Percentiles rank a stretch among this genome's conserved stretches.
These are phyloP conservation scores for Diddensiella transvaalensis DNA, from an alignment of 805 yeast species.

Conservation along the genomic window DNA sequence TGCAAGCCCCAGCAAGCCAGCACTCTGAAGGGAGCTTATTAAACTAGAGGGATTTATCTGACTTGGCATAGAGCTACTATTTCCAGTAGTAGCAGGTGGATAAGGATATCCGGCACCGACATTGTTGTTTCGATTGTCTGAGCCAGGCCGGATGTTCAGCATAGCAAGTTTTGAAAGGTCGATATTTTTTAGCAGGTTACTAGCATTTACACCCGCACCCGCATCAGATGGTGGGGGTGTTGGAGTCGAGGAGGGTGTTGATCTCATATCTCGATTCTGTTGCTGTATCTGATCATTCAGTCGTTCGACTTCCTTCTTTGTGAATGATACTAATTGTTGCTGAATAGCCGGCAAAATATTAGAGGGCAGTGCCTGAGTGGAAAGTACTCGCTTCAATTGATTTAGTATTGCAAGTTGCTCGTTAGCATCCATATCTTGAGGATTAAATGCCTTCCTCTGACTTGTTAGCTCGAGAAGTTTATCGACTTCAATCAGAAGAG, in stretches of 20 bases:
- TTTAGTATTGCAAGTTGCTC: constrained; percentile 29
- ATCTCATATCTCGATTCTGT: background rate
- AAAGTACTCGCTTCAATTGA: constrained; percentile 29
- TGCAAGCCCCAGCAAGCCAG: constrained; percentile 31
- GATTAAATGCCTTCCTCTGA: constrained; percentile 24
- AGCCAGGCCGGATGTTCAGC: background rate
- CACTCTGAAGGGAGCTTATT: constrained; percentile 25
- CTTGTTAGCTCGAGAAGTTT: constrained; percentile 24
- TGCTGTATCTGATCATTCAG: constrained; percentile 14
- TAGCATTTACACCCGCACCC: background rate
- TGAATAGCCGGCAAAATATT: constrained; percentile 28
- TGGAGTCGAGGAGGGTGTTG: background rate
- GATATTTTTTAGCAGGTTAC: background rate
- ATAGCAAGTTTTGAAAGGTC: constrained; percentile 11
- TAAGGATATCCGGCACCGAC: background rate
- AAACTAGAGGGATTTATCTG: constrained; percentile 12
- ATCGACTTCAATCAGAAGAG: constrained; percentile 31
- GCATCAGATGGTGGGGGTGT: background rate
- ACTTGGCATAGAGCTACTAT: background rate
- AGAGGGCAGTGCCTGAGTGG: constrained; percentile 30
- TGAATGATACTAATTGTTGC: constrained; percentile 28
- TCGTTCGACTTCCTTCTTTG: constrained; percentile 28
- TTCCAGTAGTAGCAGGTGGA: background rate
- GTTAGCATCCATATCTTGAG: constrained; percentile 29
- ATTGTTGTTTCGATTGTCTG: no score